Evolutionary conservation across 148 eudicot genomes (phyloP), one percentile per base, ranked within the genome.

Genomic region (Rhododendron simsii): DNA sequence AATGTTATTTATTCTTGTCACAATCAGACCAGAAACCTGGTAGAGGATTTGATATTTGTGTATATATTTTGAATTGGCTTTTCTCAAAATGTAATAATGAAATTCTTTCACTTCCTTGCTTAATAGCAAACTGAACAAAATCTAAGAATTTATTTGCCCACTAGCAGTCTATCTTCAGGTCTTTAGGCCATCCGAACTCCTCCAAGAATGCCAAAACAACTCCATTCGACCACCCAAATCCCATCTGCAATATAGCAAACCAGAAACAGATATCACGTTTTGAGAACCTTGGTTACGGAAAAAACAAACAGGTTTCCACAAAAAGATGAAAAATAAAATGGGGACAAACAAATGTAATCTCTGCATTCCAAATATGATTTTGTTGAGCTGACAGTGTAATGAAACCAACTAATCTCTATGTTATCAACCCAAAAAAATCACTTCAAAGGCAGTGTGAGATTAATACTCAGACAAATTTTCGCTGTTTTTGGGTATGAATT

Each of bases 211-310:
- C 96, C 88, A 95, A 89, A 55, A 89, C 93, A 53, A 96, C 98
- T 78, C 99, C 98, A 44, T 94, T 96, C 53, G 94, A 91, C 99
- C 99, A 95, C 8, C 96, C 97, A 79, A 96, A 96, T 51, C 99
- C 99, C 63, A 95, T 94, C 98, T 82, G 74, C 51, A 23, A 90
- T 75, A 10, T 37, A 21, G 5, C 73, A 65, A n/a, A 76, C 7
- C 86, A 80, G 44, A 76, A 74, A 55, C 63, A 50, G 81, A 79
- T 1, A 15, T 51, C 55, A 10, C 9, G 55, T 50, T 50, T 50
- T 50, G 15, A 50, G 55, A 51, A 51, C 55, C 55, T 11, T 55
- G 21, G 16, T 55, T 18, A 18, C 21, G 61, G 16, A 16, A 10
- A 63, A 23, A 63, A 63, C 10, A 23, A 63, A 63, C 12, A 8